Conservation (phyloP, 768 basidiomycete genomes). For the Fomitopsis pulvina region DNA sequence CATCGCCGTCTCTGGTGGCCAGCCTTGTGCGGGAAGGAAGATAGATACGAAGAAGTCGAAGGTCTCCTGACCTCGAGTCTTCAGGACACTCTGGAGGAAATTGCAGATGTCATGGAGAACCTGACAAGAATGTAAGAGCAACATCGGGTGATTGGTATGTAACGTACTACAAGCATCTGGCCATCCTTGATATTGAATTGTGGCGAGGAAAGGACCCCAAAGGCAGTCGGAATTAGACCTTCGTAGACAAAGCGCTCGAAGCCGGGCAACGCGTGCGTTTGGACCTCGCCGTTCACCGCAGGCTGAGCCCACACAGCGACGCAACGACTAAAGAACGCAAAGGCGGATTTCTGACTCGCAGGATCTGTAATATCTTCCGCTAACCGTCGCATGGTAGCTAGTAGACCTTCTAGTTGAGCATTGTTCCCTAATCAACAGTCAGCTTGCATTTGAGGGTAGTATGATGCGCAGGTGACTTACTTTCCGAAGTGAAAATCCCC, state of each 20-base stretch:
- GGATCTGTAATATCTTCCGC: slow-evolving; percentile 76
- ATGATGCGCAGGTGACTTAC: slow-evolving; percentile 38
- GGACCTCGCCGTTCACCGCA: slow-evolving; percentile 21
- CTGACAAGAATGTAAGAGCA: slow-evolving; percentile 31
- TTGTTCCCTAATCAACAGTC: slow-evolving; percentile 58
- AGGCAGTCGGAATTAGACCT: slow-evolving; percentile 72
- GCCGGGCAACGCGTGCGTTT: slow-evolving; percentile 56
- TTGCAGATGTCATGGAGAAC: slow-evolving; percentile 86
- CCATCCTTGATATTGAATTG: slow-evolving; percentile 88
- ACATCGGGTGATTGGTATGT: neutral
- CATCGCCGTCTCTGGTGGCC: slow-evolving; percentile 70
- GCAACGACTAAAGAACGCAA: slow-evolving; percentile 69
- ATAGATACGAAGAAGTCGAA: slow-evolving; percentile 71
- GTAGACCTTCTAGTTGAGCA: slow-evolving; percentile 60
- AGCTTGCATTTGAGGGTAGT: neutral
- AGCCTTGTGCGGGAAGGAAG: slow-evolving; percentile 85
- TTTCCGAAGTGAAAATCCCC: slow-evolving; percentile 79
- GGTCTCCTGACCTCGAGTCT: slow-evolving; percentile 75
- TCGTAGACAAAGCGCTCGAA: slow-evolving; percentile 93
- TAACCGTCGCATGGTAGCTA: slow-evolving; percentile 66
- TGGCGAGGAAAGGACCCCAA: slow-evolving; percentile 71
- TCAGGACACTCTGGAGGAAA: slow-evolving; percentile 72
- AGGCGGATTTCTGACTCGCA: slow-evolving; percentile 68
- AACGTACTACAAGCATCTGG: slow-evolving; percentile 71
- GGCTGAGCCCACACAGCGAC: slow-evolving; percentile 65